Evolutionary conservation across 2,329 filamentous ascomycete species (phyloP).

Genomic region (Ophiostoma australiae): DNA sequence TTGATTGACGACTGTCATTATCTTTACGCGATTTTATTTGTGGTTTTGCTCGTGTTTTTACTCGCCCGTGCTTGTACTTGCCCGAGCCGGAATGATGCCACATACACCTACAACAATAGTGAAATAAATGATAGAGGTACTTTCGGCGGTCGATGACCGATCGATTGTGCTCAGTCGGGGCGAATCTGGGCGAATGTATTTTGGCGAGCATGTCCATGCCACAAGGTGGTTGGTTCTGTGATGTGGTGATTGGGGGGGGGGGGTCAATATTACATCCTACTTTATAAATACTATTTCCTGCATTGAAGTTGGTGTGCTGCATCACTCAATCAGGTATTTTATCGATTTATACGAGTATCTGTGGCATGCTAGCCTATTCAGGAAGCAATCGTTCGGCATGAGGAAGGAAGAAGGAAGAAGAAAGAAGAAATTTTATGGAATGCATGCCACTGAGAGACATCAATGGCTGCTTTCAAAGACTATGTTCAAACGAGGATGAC

Average conservation of each 20-base stretch:
- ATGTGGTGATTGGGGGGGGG: not conserved
- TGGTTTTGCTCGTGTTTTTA: not conserved
- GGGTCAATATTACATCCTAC: not conserved
- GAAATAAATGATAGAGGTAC: too few species aligned
- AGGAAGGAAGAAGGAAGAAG: not conserved
- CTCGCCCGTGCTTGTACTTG: not conserved
- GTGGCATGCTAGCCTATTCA: not conserved
- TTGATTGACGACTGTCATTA: not conserved
- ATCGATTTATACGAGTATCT: not conserved
- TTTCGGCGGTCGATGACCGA: not conserved
- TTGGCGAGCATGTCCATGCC: conserved; percentile 5
- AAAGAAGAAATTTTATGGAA: not conserved
- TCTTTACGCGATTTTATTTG: not conserved
- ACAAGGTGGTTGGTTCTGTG: not conserved
- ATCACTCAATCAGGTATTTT: not conserved
- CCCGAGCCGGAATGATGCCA: not conserved
- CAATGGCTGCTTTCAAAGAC: not conserved
- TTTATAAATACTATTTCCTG: not conserved
- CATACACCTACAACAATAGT: not conserved
- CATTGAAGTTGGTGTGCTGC: not conserved
- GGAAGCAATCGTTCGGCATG: not conserved
- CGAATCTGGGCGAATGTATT: not conserved
- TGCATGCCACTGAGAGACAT: conserved; percentile 4
- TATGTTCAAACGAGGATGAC: not conserved
- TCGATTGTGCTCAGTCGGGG: not conserved